Conservation (phyloP, 2,329 filamentous ascomycete genomes). For the Canariomyces notabilis region DNA sequence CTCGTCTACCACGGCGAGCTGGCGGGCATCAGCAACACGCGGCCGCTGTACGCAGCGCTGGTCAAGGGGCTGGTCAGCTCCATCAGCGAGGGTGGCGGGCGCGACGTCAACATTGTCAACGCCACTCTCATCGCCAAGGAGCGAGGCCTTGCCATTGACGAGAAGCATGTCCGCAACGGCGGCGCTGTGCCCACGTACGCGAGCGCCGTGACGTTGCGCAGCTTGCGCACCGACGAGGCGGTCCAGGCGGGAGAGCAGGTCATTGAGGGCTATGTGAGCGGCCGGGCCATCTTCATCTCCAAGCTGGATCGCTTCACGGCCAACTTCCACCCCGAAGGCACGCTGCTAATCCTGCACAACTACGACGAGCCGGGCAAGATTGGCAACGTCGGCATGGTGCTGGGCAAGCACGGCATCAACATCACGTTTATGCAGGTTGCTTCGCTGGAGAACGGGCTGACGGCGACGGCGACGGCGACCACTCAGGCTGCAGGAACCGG, state of each 20-base stretch:
- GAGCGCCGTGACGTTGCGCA: constrained; percentile 63
- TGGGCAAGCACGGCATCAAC: constrained; percentile 68
- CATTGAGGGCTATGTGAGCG: constrained; percentile 63
- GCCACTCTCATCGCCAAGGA: constrained; percentile 70
- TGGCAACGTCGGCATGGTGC: constrained; percentile 65
- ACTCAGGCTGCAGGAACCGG: constrained; percentile 23
- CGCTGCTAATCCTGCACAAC: constrained; percentile 72
- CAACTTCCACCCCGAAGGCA: constrained; percentile 68
- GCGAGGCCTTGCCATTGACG: constrained; percentile 72
- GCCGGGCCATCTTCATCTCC: constrained; percentile 62
- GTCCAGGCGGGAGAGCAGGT: constrained; percentile 34
- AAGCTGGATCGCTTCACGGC: constrained; percentile 69
- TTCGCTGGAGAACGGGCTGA: constrained; percentile 38
- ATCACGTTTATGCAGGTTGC: constrained; percentile 76
- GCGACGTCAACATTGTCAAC: constrained; percentile 79
- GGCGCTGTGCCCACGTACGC: constrained; percentile 59
- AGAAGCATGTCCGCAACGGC: constrained; percentile 60
- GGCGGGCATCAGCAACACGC: constrained; percentile 65
- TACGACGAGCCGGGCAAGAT: constrained; percentile 81
- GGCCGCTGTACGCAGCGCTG: constrained; percentile 71
- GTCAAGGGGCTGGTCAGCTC: constrained; percentile 70
- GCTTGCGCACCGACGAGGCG: constrained; percentile 23
- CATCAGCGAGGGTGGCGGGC: constrained; percentile 60
- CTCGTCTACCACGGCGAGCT: constrained; percentile 73
- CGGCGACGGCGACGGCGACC: constrained; percentile 18